phyloP scores from a whole-genome alignment of 2,329 filamentous ascomycete genomes.

The Hypoxylon rubiginosum region DNA sequence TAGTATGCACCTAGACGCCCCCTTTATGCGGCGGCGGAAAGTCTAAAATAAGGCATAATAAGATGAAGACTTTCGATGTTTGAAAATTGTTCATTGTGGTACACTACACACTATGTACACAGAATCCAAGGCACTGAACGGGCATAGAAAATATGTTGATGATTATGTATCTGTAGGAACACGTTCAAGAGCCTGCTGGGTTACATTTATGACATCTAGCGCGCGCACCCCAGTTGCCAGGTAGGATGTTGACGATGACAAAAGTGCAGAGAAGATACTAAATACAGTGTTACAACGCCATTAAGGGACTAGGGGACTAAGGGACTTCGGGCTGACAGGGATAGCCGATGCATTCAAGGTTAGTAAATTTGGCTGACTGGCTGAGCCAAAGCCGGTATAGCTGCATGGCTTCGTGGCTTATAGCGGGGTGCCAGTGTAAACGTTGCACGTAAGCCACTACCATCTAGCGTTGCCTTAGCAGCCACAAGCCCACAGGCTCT shows the following conservation, averaged over 20 bases:
- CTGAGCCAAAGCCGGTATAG: neutral
- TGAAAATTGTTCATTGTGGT: neutral
- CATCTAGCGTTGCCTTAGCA: neutral
- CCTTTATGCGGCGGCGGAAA: conserved; percentile 19
- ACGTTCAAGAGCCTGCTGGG: neutral
- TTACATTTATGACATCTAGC: conserved; percentile 17
- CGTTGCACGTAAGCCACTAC: conserved; percentile 13
- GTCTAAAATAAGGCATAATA: conserved; percentile 6
- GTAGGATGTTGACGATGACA: neutral
- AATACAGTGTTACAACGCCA: conserved; percentile 12
- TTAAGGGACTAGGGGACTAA: conserved; percentile 1
- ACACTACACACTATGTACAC: no score
- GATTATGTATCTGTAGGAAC: neutral
- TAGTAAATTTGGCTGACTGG: conserved; percentile 13
- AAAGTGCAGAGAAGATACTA: neutral
- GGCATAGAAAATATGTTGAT: neutral
- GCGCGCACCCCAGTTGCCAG: conserved; percentile 31
- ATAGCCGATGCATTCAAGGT: neutral
- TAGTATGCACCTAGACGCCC: neutral
- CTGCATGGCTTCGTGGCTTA: conserved; percentile 5
- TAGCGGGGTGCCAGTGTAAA: conserved; percentile 12
- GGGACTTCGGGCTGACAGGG: neutral
- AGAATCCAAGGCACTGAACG: neutral
- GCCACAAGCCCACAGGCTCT: no score
- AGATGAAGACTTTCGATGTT: neutral